These are phyloP conservation scores for Sporisorium iseilematis-ciliati DNA, from an alignment of 1,284 basidiomycete genomes.

Conservation along the genomic window DNA sequence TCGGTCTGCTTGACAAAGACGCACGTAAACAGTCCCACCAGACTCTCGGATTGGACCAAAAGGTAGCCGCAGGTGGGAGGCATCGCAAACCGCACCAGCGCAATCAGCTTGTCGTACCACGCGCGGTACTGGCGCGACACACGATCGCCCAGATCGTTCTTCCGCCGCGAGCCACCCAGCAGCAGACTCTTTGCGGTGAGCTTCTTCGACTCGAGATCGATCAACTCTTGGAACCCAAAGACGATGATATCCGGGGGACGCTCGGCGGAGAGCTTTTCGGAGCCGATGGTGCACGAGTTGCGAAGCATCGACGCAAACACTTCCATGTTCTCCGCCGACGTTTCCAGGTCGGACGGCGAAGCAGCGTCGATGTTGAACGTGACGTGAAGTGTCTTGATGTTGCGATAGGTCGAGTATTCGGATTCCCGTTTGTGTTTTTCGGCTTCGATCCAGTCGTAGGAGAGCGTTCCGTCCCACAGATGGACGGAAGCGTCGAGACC, in stretches of 20 bases:
- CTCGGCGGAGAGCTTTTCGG: conserved; percentile 23
- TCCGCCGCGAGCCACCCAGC: conserved; percentile 59
- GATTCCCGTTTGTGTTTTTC: conserved; percentile 81
- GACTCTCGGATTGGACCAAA: conserved; percentile 84
- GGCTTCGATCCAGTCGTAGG: conserved; percentile 86
- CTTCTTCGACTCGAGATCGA: conserved; percentile 90
- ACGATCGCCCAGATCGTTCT: conserved; percentile 57
- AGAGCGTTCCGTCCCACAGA: conserved; percentile 91
- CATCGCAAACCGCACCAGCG: conserved; percentile 59
- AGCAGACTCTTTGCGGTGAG: conserved; percentile 77
- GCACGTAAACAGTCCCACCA: conserved; percentile 90
- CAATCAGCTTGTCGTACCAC: conserved; percentile 63
- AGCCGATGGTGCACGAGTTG: conserved; percentile 43
- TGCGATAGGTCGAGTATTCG: conserved; percentile 82
- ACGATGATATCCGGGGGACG: conserved; percentile 85
- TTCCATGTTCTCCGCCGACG: conserved; percentile 59
- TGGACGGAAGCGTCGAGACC: conserved; percentile 81
- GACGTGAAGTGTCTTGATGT: conserved; percentile 83
- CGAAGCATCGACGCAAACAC: conserved; percentile 54
- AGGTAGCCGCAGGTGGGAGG: conserved; percentile 75
- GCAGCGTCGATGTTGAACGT: conserved; percentile 95
- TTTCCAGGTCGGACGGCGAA: conserved; percentile 79
- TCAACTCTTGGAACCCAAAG: conserved; percentile 95
- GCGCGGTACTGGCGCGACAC: conserved; percentile 51
- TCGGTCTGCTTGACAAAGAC: conserved; percentile 80